Evolutionary conservation across 2,329 filamentous ascomycete genomes (phyloP), one percentile per base, ranked within the genome.

Genomic region (Metarhizium rileyi): DNA sequence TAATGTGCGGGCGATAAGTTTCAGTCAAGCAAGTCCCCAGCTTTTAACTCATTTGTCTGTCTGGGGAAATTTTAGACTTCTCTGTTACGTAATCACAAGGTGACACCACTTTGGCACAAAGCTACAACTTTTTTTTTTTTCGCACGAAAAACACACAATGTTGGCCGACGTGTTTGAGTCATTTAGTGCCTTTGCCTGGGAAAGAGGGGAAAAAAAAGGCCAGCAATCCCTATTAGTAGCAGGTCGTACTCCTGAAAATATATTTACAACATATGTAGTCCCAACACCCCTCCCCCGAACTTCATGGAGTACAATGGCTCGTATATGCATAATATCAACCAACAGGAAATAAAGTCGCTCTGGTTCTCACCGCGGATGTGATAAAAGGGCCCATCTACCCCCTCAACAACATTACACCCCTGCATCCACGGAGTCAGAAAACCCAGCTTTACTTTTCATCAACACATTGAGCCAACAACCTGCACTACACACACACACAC

Each of bases 221-320:
- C 35, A 20, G 40, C 49, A 46, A n/a, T 38, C 20, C 18, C 33
- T 35, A 20, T 43, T 20, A 47, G 47, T 46, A 40, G 5, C 43
- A 50, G 48, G 28, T 9, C 35, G 47, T 33, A 52, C 48, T 38
- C 36, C 27, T 18, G 28, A 20, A 20, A 46, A 44, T 49, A 27
- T 44, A 23, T 40, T 33, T 38, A 27, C 26, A 3, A 40, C 27
- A n/a, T 46, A 46, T 42, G 9, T 52, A 47, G 48, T 51, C 48
- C 35, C 41, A 45, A 41, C 26, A 22, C 26, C 20, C 27, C 27
- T 16, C 28, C n/a, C n/a, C n/a, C n/a, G n/a, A 20, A 14, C 26
- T 23, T 47, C 42, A 49, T 51, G 44, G 49, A 44, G 26, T 44
- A 30, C 47, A 44, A 25, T 26, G 20, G 43, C 41, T 27, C 35